Conservation (phyloP, 192 early-diverging fungal genomes). For the Backusella macrospora region DNA sequence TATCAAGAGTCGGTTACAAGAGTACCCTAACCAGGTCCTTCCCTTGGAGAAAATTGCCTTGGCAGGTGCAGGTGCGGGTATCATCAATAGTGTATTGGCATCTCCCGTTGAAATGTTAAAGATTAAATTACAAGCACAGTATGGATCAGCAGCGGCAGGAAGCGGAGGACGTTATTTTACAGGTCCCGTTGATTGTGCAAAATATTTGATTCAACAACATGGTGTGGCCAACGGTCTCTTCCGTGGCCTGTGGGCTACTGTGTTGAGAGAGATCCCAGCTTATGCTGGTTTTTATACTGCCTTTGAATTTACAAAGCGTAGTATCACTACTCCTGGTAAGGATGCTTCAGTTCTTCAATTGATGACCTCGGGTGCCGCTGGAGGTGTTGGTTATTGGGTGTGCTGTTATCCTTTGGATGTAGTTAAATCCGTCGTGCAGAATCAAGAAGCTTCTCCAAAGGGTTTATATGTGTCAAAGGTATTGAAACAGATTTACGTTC, state of each 20-base stretch:
- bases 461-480: slow-evolving; percentile 64
- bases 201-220: slow-evolving; percentile 64
- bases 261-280: slow-evolving; percentile 78
- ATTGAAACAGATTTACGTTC: slow-evolving; percentile 53
- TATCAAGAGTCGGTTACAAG: slow-evolving; percentile 58
- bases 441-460: slow-evolving; percentile 59
- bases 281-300: slow-evolving; percentile 88
- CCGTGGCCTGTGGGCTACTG: slow-evolving; percentile 82
- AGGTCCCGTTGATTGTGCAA: slow-evolving; percentile 71
- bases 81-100: slow-evolving; percentile 81
- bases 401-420: slow-evolving; percentile 87
- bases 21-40: slow-evolving; percentile 50
- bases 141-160: slow-evolving; percentile 44
- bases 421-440: slow-evolving; percentile 78
- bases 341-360: slow-evolving; percentile 60
- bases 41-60: slow-evolving; percentile 73
- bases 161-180: slow-evolving; percentile 33
- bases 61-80: slow-evolving; percentile 87
- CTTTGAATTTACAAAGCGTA: slow-evolving; percentile 81
- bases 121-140: slow-evolving; percentile 90
- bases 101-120: slow-evolving; percentile 96
- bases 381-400: slow-evolving; percentile 82
- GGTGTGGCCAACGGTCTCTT: slow-evolving; percentile 75
- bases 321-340: slow-evolving; percentile 47
- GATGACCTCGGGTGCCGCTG: slow-evolving; percentile 80